Evolutionary conservation across 306 rosid genomes (phyloP).

Genomic region (Herpetospermum pedunculosum): DNA sequence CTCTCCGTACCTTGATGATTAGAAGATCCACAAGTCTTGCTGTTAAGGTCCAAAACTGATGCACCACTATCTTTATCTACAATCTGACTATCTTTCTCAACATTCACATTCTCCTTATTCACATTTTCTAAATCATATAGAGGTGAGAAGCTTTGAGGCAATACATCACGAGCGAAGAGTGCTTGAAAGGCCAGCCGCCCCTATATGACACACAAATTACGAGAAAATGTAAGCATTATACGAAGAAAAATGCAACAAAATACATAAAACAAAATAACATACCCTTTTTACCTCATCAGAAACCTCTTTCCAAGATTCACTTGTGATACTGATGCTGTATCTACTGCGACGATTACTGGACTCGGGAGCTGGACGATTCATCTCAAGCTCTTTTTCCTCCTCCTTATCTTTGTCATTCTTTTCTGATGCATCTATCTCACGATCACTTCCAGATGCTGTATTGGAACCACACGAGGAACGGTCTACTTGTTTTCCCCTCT

Average conservation of each 20-base stretch:
- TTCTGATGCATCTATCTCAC: constrained; percentile 71
- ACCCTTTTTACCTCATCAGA: constrained; percentile 65
- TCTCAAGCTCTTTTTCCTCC: constrained; percentile 42
- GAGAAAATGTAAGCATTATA: constrained; percentile 21
- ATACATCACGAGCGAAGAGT: constrained; percentile 64
- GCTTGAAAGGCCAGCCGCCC: constrained; percentile 88
- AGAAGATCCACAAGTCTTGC: constrained; percentile 20
- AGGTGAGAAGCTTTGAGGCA: constrained; percentile 93
- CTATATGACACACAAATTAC: constrained; percentile 22
- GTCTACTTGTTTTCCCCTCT: constrained; percentile 57
- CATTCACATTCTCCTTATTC: constrained; percentile 23
- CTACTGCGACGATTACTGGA: constrained; percentile 43
- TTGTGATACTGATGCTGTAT: constrained; percentile 33
- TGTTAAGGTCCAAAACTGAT: constrained; percentile 23
- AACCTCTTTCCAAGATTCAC: constrained; percentile 86
- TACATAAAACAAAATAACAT: background rate
- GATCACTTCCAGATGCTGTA: constrained; percentile 76
- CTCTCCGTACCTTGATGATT: constrained; percentile 23
- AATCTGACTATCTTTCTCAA: constrained; percentile 9
- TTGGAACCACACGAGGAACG: constrained; percentile 96
- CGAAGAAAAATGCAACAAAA: constrained; percentile 2
- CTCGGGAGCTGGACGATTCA: constrained; percentile 35
- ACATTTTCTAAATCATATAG: constrained; percentile 28
- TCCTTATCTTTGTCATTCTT: constrained; percentile 51
- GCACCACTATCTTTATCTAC: constrained; percentile 16